These are phyloP conservation scores for Buxus sempervirens DNA, from an alignment of 164 flowering plant genomes.

Conservation along the genomic window DNA sequence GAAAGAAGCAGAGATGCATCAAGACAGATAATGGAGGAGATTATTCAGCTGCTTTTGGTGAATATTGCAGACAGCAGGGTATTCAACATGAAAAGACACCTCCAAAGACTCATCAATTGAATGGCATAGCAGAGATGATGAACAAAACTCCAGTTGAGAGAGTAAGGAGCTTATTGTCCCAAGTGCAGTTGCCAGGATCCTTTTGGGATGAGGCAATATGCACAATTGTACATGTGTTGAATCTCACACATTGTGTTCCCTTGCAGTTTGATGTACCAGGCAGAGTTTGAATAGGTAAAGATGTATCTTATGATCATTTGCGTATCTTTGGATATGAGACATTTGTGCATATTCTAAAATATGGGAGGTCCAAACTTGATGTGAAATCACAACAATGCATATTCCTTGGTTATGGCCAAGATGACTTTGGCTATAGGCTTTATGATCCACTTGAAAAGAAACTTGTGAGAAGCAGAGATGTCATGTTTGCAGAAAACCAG, in stretches of 20 bases:
- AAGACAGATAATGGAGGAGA: background rate
- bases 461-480: background rate
- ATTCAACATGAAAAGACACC: background rate
- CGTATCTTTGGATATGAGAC: background rate
- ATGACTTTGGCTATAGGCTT: background rate
- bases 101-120: background rate
- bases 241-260: background rate
- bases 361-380: background rate
- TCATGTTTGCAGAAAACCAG: background rate
- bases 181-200: background rate
- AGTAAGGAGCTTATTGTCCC: background rate
- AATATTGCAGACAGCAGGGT: too few species aligned
- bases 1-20: background rate
- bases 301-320: background rate
- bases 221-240: background rate
- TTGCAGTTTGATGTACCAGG: background rate
- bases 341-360: background rate
- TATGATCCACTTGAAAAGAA: background rate
- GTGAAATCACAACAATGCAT: background rate
- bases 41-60: background rate
- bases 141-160: background rate
- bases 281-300: background rate
- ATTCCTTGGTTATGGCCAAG: too few species aligned
- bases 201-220: too few species aligned
- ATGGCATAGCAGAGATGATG: background rate